Conservation (phyloP, 805 yeast genomes). For the Jamesozyma rosinii region DNA sequence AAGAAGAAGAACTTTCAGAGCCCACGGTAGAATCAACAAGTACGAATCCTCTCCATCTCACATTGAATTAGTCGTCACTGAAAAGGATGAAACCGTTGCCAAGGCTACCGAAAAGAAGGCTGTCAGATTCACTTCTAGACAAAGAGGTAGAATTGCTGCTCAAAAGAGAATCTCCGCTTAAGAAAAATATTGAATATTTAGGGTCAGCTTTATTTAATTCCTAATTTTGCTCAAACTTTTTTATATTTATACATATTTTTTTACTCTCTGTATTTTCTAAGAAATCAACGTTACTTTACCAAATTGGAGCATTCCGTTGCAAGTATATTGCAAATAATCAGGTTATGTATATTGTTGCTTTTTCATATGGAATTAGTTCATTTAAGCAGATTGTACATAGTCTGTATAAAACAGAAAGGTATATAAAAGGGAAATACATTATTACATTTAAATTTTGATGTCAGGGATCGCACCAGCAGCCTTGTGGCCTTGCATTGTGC, state of each 20-base stretch:
- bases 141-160: conserved; percentile 82
- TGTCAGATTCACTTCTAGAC: conserved; percentile 79
- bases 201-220: background rate
- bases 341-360: background rate
- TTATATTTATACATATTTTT: too few species aligned
- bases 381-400: background rate
- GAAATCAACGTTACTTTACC: background rate
- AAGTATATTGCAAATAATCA: too few species aligned
- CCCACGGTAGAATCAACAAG: conserved; percentile 99
- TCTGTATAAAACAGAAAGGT: background rate
- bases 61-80: conserved; percentile 94
- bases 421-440: background rate
- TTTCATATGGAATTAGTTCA: background rate
- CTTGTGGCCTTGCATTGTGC: background rate
- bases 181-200: conserved; percentile 6
- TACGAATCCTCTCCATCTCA: conserved; percentile 98
- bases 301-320: background rate
- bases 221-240: background rate
- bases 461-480: too few species aligned
- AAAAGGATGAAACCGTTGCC: conserved; percentile 86
- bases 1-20: conserved; percentile 99
- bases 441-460: background rate
- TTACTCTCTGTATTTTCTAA: background rate
- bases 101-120: conserved; percentile 70
- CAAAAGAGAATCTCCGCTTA: conserved; percentile 79